Base-by-base conservation (phyloP, 148 eudicot genomes). In the Fallopia convolvulus region DNA sequence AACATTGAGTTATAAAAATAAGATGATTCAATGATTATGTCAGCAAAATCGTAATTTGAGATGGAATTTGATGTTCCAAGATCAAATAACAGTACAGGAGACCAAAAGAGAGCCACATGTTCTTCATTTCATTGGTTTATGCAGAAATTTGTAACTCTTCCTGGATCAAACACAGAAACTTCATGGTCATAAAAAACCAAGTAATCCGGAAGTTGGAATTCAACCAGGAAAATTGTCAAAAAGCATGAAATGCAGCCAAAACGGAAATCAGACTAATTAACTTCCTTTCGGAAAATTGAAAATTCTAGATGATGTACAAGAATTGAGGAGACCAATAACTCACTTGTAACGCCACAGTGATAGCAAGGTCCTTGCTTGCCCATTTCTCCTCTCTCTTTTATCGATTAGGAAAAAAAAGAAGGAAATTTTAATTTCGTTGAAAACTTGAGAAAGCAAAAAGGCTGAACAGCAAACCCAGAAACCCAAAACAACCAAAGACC, bases 261-360 rank as follows among this genome's bases (percentile, higher is more conserved):
- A 68, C 12, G 23, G 42, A 10, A 77, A 13, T 21, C 73, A 46
- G 33, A 77, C 17, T 74, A 39, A 15, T 39, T 11, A 2, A 6
- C 20, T 74, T 63, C 42, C 56, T 1, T 21, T 46, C 15, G 36
- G 53, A 52, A 52, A 13, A 20, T 44, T 73, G 52, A 73, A 46
- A 73, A 73, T 44, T 73, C 75, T 23, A 36, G 72, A 68, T 68
- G 20, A 68, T 61, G 70, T n/a, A 73, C 0, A 48, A 21, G 17
- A 46, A 20, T 44, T 26, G 75, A 73, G 44, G 53, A 55, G 75
- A 50, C 80, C 52, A 81, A 83, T 79, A 86, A 87, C 99, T 95
- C 99, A 95, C 99, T 93, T 88, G 99, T 88, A 86, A 91, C 98
- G 91, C 99, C 99, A 93, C 99, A 95, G 91, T 95, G 99, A 90